Conservation (phyloP, 2,329 filamentous ascomycete genomes). For the Scytalidium sp. region DNA sequence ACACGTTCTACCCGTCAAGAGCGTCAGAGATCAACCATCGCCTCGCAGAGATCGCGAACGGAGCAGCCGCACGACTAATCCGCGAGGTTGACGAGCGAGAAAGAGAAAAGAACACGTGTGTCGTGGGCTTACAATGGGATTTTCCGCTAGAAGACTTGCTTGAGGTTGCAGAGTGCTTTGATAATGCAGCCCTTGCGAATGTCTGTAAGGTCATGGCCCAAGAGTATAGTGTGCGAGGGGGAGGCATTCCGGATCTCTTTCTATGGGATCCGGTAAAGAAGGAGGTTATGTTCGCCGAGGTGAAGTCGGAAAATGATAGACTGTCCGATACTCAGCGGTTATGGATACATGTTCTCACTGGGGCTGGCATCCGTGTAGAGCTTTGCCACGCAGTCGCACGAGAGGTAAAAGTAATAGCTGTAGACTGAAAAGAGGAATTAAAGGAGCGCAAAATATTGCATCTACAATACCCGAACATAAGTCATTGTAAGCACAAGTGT, state of each 20-base stretch:
- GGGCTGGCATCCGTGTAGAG: constrained; percentile 82
- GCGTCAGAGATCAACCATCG: constrained; percentile 86
- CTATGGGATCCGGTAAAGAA: constrained; percentile 58
- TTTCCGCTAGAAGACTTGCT: constrained; percentile 76
- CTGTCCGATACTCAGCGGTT: constrained; percentile 93
- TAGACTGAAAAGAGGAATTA: background rate
- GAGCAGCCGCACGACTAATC: constrained; percentile 66
- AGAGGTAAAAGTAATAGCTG: constrained; percentile 22
- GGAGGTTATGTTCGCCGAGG: constrained; percentile 23
- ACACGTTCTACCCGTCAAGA: constrained; percentile 85
- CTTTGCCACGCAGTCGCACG: constrained; percentile 59
- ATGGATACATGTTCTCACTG: constrained; percentile 92
- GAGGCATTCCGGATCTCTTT: constrained; percentile 89
- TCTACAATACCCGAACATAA: too few relatives aligned
- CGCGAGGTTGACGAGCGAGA: constrained; percentile 66
- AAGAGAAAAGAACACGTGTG: constrained; percentile 69
- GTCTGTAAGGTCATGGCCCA: constrained; percentile 94
- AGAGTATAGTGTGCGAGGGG: constrained; percentile 83
- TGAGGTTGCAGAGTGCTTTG: constrained; percentile 76
- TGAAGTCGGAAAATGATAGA: constrained; percentile 70
- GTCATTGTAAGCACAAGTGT: too few relatives aligned
- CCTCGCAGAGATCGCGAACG: constrained; percentile 84
- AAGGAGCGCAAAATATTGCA: background rate
- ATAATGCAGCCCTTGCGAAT: constrained; percentile 73
- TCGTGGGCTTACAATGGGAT: constrained; percentile 91